These are phyloP conservation scores for Starmerella bombicola DNA, from an alignment of 805 yeast species.

Conservation along the genomic window DNA sequence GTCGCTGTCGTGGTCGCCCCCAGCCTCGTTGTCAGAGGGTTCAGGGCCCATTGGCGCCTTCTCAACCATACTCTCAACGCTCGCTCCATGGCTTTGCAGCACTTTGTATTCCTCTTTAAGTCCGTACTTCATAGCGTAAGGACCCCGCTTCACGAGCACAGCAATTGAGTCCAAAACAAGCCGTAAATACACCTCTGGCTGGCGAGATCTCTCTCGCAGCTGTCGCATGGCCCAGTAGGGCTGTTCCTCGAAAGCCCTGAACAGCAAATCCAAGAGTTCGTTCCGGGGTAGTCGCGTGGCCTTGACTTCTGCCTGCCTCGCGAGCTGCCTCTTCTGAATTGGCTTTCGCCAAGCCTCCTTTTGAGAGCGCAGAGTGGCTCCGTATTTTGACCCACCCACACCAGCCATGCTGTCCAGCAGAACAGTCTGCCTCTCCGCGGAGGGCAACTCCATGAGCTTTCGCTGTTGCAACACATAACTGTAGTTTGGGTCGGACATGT, in stretches of 20 bases:
- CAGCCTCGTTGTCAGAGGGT: conserved; percentile 37
- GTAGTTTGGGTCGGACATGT: conserved; percentile 60
- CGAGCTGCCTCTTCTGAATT: conserved; percentile 25
- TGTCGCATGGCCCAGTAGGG: conserved; percentile 97
- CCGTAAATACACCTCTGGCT: conserved; percentile 80
- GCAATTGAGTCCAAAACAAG: conserved; percentile 88
- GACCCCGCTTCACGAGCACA: conserved; percentile 80
- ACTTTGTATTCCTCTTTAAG: conserved; percentile 81
- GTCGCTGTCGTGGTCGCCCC: conserved; percentile 39
- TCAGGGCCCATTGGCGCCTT: conserved; percentile 22
- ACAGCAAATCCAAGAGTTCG: conserved; percentile 76
- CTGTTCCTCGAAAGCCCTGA: conserved; percentile 82
- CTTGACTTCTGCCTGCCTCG: conserved; percentile 54
- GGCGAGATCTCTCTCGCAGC: conserved; percentile 81
- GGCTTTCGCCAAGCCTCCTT: conserved; percentile 20
- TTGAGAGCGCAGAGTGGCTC: conserved; percentile 28
- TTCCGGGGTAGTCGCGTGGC: conserved; percentile 90
- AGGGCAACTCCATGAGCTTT: conserved; percentile 34
- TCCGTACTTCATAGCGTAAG: conserved; percentile 84
- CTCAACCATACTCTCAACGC: conserved; percentile 25
- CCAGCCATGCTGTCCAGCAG: conserved; percentile 74
- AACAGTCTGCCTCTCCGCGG: conserved; percentile 47
- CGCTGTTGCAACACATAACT: conserved; percentile 48
- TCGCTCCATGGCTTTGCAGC: conserved; percentile 25
- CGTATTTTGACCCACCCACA: conserved; percentile 34